Evolutionary conservation across 1,284 basidiomycete genomes (phyloP), one percentile per base, ranked within the genome.

Genomic region (Moniliella sp.): DNA sequence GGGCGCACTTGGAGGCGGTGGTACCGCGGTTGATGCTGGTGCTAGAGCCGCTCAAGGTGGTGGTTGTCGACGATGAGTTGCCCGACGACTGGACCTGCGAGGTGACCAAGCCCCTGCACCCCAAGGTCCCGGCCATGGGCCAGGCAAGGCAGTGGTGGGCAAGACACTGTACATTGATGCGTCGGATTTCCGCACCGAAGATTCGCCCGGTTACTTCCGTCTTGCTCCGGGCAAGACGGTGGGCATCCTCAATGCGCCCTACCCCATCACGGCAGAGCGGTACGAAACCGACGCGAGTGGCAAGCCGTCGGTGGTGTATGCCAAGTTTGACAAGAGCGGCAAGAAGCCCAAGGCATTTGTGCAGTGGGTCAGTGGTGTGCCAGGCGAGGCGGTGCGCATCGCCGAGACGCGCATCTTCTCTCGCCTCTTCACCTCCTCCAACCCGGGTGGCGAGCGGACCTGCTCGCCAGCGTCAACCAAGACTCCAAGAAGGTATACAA

Each of bases 301-400:
- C 16, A 64, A 72, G 31, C 75, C 88, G 5, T 67, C 67, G 3
- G 82, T 88, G 62, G 70, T 99, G 29, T 61, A 76, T 32, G 81
- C 76, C 58, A 70, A 67, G 23, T 65, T 84, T 17, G 83, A 93
- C n/a, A 13, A 25, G n/a, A 42, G 45, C 12, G 56, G 51, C 18
- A 61, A 66, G 17, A 94, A 93, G 61, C 78, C 84, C 18, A 91
- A 93, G 61, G 76, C 84, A 10, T 97, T 76, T 65, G 83, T 99
- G 55, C 91, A 97, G 60, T 99, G 91, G 91, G 80, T 97, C 11
- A n/a, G n/a, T n/a, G n/a, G n/a, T n/a, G n/a, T n/a, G n/a, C n/a
- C n/a, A n/a, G 83, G 81, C 27, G 76, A 80, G 45, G 78, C 86
- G 50, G 76, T 94, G 26, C 64, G 65, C 30, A 68, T 97, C 43